Base-by-base conservation (phyloP, 805 yeast genomes). In the Naumovozyma castellii region DNA sequence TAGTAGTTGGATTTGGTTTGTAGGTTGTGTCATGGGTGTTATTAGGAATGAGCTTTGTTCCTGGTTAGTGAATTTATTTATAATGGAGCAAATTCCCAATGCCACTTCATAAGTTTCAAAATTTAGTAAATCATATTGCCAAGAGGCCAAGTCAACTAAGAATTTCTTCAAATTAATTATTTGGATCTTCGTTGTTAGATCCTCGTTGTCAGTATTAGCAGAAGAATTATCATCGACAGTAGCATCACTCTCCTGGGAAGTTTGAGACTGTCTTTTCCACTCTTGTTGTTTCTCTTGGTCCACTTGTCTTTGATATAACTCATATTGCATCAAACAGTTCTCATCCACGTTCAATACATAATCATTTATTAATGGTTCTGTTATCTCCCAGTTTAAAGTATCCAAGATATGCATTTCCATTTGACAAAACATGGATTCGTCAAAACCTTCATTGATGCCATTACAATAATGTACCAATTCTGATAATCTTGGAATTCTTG, bases 391-490 rank as follows among this genome's bases (percentile, higher is more conserved):
- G 47, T 75, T 79, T 52, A 87, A 71, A 3, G 83, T 83, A 46
- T 72, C 69, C 55, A 80, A 67, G 42, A 80, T 76, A 54, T 83
- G 90, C 50, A 75, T 66, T 60, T 83, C 94, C 90, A 82, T 84
- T 60, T 82, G 88, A 38, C 71, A 62, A 50, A 76, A 77, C 73
- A 76, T 69, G 14, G 71, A 69, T 47, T 71, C 76, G 44, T 75
- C 76, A 53, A 79, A 79, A 41, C 71, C 71, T 50, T 76, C 72
- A 16, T 39, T 35, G 42, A 69, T 61, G 35, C 73, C 70, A 35
- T 84, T 84, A 64, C 94, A 84, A 48, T 84, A 67, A 50, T 72
- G 76, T 42, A 81, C 76, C 41, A 85, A 69, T 54, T 84, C 94
- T 25, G 72, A 66, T 38, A 84, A 69, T 47, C 84, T 73, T 34